Base-by-base conservation (phyloP, 495 filamentous ascomycete genomes). In the Daldinia vernicosa region DNA sequence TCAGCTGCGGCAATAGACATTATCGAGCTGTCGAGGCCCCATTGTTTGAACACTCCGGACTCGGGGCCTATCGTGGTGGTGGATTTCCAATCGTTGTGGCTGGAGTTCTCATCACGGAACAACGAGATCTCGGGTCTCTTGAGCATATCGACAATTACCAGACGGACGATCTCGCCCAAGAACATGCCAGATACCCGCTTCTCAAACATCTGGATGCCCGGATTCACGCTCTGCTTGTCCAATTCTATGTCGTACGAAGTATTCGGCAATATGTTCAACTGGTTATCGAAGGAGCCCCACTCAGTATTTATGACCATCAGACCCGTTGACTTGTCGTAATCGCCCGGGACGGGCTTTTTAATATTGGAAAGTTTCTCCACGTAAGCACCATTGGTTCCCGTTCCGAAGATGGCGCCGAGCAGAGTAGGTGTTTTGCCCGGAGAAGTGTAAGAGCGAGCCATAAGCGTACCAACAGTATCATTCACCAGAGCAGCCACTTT, bases 151-250 rank as follows among this genome's bases (percentile, higher is more conserved):
- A 94, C 74, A 28, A 98, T 78, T 30, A 89, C 90, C 32, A 91
- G 87, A 9, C 95, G 92, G 39, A 97, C 83, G 65, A 99, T 94
- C 77, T 99, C 95, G 60, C 95, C 95, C 22, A 99, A 79, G 85
- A 98, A 99, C 95, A 99, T 99, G 80, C 95, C 95, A 0, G 92
- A 95, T 39, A 99, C 90, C 54, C 95, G 91, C 85, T 99, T 99
- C 83, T 99, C 95, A 81, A 98, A 99, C 91, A 97, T 97, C 79
- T 99, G 95, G 63, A 97, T 89, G 39, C 96, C 95, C 0, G 95
- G 95, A 83, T 99, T 99, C 69, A 92, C 88, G 75, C 89, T 93
- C 24, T 89, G 89, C 60, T 83, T 82, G 81, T 99, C 94, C 39
- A 99, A 84, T 52, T 86, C 85, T 12, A 82, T 80, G 79, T 99